Percentiles rank a stretch among this genome's conserved stretches.
Evolutionary conservation across 495 filamentous ascomycete genomes (phyloP).

Genomic region (Tuber brumale): DNA sequence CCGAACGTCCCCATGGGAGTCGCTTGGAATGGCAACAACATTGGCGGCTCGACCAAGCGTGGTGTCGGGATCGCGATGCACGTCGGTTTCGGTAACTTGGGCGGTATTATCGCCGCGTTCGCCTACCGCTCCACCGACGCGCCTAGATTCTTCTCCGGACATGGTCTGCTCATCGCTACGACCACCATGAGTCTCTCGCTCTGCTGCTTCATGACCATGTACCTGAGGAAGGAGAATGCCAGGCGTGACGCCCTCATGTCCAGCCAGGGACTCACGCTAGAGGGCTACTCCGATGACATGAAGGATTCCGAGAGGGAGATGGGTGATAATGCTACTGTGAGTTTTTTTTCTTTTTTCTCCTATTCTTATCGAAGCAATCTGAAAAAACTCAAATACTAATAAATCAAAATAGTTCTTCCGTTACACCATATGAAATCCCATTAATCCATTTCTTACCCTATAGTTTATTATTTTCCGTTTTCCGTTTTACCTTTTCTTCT

Average conservation of each 20-base stretch:
- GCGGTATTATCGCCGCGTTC: constrained; percentile 65
- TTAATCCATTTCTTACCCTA: constrained; percentile 3
- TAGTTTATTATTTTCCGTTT: constrained; percentile 6
- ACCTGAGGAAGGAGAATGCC: constrained; percentile 56
- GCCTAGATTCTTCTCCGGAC: constrained; percentile 58
- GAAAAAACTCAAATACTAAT: constrained; percentile 19
- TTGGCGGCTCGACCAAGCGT: constrained; percentile 71
- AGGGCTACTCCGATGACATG: constrained; percentile 49
- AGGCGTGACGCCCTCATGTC: constrained; percentile 46
- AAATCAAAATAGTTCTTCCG: constrained; percentile 46
- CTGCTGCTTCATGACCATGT: constrained; percentile 54
- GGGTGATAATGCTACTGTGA: constrained; percentile 49
- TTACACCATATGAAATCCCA: constrained; percentile 47
- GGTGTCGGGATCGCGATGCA: constrained; percentile 76
- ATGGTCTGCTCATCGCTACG: constrained; percentile 49
- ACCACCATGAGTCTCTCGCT: constrained; percentile 48
- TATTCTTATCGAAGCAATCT: not conserved
- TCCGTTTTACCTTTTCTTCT: not conserved
- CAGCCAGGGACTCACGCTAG: constrained; percentile 45
- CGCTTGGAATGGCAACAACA: constrained; percentile 78
- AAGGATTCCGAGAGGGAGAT: constrained; percentile 46
- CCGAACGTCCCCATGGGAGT: constrained; percentile 67
- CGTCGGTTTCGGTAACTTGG: constrained; percentile 70
- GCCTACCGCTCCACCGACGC: constrained; percentile 56
- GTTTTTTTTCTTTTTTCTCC: constrained; percentile 9